Base-by-base conservation (phyloP, 495 filamentous ascomycete species). In the Letharia lupina region DNA sequence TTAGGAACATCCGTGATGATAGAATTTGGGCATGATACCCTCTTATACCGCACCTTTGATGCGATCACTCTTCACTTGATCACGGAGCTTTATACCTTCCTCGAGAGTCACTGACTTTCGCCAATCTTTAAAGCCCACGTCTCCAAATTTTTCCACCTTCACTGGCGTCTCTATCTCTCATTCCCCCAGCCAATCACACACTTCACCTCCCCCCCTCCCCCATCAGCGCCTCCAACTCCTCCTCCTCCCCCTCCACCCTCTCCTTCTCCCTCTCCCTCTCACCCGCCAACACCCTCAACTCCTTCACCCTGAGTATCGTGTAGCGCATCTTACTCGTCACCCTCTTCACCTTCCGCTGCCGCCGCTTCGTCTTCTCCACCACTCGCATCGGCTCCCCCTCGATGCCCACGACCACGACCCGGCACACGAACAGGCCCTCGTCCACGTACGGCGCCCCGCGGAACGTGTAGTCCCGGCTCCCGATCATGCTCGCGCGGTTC, bases 281-380 rank as follows among this genome's bases (percentile, higher is more conserved):
- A 33, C 95, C 78, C 74, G 81, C 86, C 62, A 97, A 84, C 31
- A 98, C 78, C 75, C 81, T 86, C 64, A 98, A 70, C 78, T 96
- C 90, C 75, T 86, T 86, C 39, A 98, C 85, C 76, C 85, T 79
- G 80, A 98, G 70, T 1, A 96, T 78, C n/a, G 95, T 98, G 77
- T 86, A 93, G 72, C 81, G 79, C 72, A 95, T 90, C 83, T 98
- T 96, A 79, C 89, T 97, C 75, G 77, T 83, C 20, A 92, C 86
- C 47, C 74, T 80, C 80, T 86, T 89, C 15, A 85, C 81, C 71
- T 86, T 85, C 73, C 95, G 81, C 73, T 87, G 84, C 79, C 94
- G 86, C 77, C 87, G 76, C 86, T 97, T 97, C 72, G 89, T 98
- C 89, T 98, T 98, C 81, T 91, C 84, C 79, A 90, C 89, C 64